phyloP scores from a whole-genome alignment of 2,329 filamentous ascomycete genomes.

The Pseudogymnoascus sp. region DNA sequence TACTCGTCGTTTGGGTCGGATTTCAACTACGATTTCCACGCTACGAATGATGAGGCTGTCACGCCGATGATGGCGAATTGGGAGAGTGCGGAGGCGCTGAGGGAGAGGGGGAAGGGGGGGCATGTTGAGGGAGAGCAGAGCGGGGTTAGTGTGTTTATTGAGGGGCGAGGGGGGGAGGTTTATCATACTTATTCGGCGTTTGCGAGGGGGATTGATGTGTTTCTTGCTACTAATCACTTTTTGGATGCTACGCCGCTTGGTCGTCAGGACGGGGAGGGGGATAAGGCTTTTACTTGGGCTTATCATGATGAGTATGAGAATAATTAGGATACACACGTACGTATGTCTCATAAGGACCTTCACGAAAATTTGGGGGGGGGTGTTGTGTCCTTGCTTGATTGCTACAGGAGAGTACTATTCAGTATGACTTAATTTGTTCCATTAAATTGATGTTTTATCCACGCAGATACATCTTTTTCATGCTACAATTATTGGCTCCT shows the following conservation, averaged over 20 bases:
- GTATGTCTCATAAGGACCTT: not conserved
- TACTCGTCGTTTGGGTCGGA: slow-evolving; percentile 29
- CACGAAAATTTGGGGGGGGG: not conserved
- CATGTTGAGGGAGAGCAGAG: slow-evolving; percentile 28
- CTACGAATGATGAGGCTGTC: slow-evolving; percentile 25
- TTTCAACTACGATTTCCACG: slow-evolving; percentile 36
- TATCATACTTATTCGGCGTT: slow-evolving; percentile 34
- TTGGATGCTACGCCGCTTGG: slow-evolving; percentile 31
- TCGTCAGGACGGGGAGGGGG: slow-evolving; percentile 21
- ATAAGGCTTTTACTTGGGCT: slow-evolving; percentile 9
- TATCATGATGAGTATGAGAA: slow-evolving; percentile 17
- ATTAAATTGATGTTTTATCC: not conserved
- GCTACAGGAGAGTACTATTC: not conserved
- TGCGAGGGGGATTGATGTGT: slow-evolving; percentile 26
- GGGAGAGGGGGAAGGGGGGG: slow-evolving; percentile 15
- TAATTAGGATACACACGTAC: not conserved
- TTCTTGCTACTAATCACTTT: slow-evolving; percentile 27
- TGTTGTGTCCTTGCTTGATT: not conserved
- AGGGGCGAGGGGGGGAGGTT: slow-evolving; percentile 23
- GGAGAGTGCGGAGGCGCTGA: not conserved
- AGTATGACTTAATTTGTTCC: not conserved
- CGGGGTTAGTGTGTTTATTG: slow-evolving; percentile 32
- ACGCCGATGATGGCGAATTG: slow-evolving; percentile 24
- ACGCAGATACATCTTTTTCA: not conserved
- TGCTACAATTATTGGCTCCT: not conserved